These are phyloP conservation scores for Tilletia horrida DNA, from an alignment of 1,284 basidiomycete species.

Conservation along the genomic window DNA sequence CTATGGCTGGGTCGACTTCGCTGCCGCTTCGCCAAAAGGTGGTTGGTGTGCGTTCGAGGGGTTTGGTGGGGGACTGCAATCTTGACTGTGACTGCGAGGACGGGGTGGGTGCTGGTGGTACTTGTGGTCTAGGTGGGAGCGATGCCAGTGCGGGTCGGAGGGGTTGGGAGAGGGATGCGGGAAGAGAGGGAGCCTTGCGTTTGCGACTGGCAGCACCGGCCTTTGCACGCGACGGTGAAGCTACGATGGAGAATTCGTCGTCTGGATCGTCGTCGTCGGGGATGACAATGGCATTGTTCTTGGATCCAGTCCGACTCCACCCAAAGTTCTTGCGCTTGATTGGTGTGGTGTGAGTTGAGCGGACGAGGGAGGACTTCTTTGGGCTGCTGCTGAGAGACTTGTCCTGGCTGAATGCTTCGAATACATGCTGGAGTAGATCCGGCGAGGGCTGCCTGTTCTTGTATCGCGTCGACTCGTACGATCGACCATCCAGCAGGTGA, in stretches of 20 bases:
- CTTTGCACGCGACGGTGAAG: neutral
- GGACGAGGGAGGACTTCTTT: neutral
- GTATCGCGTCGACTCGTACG: neutral
- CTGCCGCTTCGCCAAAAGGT: constrained; percentile 12
- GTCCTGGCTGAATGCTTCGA: neutral
- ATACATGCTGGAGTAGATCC: neutral
- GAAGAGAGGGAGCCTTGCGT: neutral
- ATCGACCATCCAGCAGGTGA: constrained; percentile 9
- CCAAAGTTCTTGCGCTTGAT: constrained; percentile 1
- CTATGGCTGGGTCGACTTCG: constrained; percentile 4
- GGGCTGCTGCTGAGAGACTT: too few relatives aligned
- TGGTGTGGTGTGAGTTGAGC: neutral
- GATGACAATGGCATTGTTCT: neutral
- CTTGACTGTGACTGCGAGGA: too few relatives aligned
- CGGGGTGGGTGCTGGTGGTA: too few relatives aligned
- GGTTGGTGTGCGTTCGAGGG: neutral
- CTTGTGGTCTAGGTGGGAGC: too few relatives aligned
- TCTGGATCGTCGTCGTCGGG: constrained; percentile 8
- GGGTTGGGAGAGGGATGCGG: too few relatives aligned
- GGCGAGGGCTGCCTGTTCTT: neutral
- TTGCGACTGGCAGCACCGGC: neutral
- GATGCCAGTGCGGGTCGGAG: too few relatives aligned
- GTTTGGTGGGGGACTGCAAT: neutral
- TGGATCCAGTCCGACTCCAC: constrained; percentile 11
- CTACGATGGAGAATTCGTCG: neutral